phyloP scores from a whole-genome alignment of 345 rosid species.

The Theobroma cacao region DNA sequence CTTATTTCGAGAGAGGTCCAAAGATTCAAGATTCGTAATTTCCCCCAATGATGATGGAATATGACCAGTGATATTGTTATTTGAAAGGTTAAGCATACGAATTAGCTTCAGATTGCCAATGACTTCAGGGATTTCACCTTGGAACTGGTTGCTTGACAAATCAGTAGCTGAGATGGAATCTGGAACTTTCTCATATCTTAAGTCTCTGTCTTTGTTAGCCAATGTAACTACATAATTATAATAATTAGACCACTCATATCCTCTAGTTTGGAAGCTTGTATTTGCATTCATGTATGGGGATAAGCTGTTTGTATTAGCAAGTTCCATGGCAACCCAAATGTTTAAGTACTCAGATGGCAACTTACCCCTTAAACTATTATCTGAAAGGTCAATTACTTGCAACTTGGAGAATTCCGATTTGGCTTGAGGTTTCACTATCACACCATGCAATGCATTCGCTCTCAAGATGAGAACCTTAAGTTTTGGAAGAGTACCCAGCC shows the following conservation, averaged over 20 bases:
- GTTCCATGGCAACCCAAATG: conserved; percentile 24
- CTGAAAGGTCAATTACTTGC: conserved; percentile 15
- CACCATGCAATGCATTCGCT: not conserved
- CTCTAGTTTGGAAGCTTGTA: not conserved
- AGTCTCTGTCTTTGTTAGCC: conserved; percentile 15
- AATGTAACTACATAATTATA: conserved; percentile 13
- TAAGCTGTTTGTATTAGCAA: not conserved
- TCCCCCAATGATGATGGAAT: conserved; percentile 15
- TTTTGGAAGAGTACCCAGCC: not conserved
- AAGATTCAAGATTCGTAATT: conserved; percentile 13
- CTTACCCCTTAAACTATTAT: conserved; percentile 9
- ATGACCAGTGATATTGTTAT: conserved; percentile 17
- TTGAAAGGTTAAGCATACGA: conserved; percentile 18
- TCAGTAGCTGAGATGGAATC: not conserved
- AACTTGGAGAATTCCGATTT: not conserved
- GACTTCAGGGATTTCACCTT: conserved; percentile 12
- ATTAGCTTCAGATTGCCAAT: conserved; percentile 6
- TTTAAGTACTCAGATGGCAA: conserved; percentile 18
- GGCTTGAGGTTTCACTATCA: not conserved
- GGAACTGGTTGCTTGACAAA: conserved; percentile 21
- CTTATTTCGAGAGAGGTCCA: conserved; percentile 26
- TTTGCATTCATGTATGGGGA: not conserved
- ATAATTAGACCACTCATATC: not conserved
- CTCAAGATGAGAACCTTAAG: not conserved
- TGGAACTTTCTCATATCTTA: not conserved